These are phyloP conservation scores for Alternaria ventricosa DNA, from an alignment of 2,329 filamentous ascomycete species.

Conservation along the genomic window DNA sequence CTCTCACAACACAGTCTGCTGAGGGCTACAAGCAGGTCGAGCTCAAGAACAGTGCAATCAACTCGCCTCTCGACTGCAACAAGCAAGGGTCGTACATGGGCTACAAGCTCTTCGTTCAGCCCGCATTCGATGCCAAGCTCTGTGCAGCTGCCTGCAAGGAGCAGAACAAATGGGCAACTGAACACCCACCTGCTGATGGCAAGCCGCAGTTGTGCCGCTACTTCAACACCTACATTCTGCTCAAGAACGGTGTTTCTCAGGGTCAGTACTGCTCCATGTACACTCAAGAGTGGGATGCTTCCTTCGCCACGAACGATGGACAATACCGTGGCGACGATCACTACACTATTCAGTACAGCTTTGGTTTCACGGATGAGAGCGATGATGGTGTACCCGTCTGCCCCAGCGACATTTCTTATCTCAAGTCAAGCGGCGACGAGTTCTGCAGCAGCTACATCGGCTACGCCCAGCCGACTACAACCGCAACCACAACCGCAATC, in stretches of 20 bases:
- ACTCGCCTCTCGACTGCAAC: not conserved
- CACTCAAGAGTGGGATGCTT: not conserved
- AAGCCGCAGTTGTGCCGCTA: not conserved
- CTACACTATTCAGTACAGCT: not conserved
- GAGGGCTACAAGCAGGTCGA: not conserved
- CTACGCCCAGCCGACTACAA: not conserved
- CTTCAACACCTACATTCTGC: slow-evolving; percentile 1
- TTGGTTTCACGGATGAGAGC: not conserved
- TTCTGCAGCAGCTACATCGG: not conserved
- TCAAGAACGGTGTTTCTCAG: not conserved
- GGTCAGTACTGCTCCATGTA: slow-evolving; percentile 1
- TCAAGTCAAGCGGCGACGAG: not conserved
- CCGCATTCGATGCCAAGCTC: not conserved
- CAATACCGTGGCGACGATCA: not conserved
- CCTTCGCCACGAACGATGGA: not conserved
- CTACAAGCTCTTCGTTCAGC: not conserved
- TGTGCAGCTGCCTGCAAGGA: not conserved
- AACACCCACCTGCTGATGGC: not conserved
- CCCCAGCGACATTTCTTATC: not conserved
- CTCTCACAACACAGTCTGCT: not conserved
- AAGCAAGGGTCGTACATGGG: not conserved
- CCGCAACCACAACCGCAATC: not conserved
- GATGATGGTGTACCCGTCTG: not conserved
- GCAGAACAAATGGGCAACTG: not conserved
- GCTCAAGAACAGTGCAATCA: not conserved